Evolutionary conservation across 441 rosid genomes (phyloP), one percentile per base, ranked within the genome.

Genomic region (Theobroma grandiflorum): DNA sequence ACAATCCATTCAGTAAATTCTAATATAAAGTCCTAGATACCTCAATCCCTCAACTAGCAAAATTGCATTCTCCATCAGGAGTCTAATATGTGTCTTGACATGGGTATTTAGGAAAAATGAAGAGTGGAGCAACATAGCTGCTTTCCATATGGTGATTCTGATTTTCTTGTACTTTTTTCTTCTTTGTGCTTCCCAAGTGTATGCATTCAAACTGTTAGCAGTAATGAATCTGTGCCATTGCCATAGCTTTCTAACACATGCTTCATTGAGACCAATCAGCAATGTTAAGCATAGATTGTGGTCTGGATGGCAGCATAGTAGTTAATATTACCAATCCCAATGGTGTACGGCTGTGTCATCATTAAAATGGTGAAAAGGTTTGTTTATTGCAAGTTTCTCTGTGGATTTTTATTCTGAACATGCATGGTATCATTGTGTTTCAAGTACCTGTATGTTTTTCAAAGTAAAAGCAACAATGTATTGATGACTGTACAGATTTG

Each of bases 51-150:
- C 26, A 20, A 53, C 10, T 20, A 57, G 18, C 59, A 53, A 2
- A n/a, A 5, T 20, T 20, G 62, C 11, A 20, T 57, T 8, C 62
- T 20, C 59, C 59, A 53, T 4, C 0, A 40, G 42, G 16, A 66
- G 16, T n/a, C 50, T n/a, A 18, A 66, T n/a, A 66, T 66, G 71
- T 66, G 31, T 40, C 33, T 66, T 66, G 71, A 66, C 71, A 40
- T n/a, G 71, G 15, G 26, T 1, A 66, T 40, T 66, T 66, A 38
- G 50, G 33, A 43, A 40, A 66, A 42, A n/a, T 14, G 0, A 42
- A 66, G 33, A 40, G 33, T 43, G 49, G 50, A 40, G 14, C 15
- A n/a, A 20, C 33, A 40, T 18, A 42, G 72, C 33, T 0, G 5
- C 4, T n/a, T 40, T 20, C 3, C 5, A 3, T n/a, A 3, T 9